phyloP scores from a whole-genome alignment of 2,329 filamentous ascomycete species.

The Diaporthe sp. region DNA sequence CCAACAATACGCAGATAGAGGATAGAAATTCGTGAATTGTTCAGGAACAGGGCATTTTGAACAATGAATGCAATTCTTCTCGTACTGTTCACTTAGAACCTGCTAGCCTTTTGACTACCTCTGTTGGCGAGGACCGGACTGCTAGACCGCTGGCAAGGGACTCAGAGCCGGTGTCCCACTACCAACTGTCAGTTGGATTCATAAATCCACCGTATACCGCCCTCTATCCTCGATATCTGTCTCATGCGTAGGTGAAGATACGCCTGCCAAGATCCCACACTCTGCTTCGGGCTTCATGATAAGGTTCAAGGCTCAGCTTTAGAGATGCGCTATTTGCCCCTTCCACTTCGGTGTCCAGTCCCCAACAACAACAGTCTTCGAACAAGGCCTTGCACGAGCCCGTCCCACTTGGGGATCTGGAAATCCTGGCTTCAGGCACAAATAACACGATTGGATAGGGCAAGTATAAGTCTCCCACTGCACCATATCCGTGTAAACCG shows the following conservation, averaged over 20 bases:
- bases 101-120: neutral
- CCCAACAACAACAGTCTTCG: neutral
- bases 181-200: neutral
- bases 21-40: neutral
- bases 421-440: neutral
- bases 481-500: neutral
- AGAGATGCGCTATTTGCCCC: neutral
- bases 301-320: neutral
- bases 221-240: neutral
- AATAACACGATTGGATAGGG: neutral
- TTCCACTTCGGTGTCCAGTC: neutral
- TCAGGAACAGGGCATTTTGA: neutral
- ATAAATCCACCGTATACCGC: too few species aligned
- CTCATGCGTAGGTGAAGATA: neutral
- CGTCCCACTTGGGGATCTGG: neutral
- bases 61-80: neutral
- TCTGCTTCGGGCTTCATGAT: too few species aligned
- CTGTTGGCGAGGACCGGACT: neutral
- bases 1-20: neutral
- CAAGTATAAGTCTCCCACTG: neutral
- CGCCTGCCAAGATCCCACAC: neutral
- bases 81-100: neutral
- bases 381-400: neutral
- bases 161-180: neutral
- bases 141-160: neutral